A percentile compares a stretch with the other conserved stretches of the same genome.
Conservation (phyloP, 805 yeast genomes). For the Monosporozyma aerobia region DNA sequence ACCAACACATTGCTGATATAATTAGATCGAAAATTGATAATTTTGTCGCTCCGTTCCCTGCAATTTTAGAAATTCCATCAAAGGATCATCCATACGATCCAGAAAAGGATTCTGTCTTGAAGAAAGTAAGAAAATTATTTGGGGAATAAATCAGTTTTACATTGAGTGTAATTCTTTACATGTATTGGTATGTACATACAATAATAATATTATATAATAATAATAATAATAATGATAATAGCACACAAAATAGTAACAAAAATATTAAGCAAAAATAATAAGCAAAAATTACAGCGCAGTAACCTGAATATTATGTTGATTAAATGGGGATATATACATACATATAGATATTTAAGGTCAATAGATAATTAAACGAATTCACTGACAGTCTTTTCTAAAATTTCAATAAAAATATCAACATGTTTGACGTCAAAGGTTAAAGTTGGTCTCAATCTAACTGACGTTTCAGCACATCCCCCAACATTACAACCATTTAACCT, state of each 20-base stretch:
- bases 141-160: conserved; percentile 46
- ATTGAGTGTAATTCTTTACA: background rate
- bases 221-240: too few relatives aligned
- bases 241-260: too few relatives aligned
- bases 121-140: conserved; percentile 88
- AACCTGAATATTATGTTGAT: background rate
- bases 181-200: background rate
- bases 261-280: too few relatives aligned
- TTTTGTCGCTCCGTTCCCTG: conserved; percentile 88
- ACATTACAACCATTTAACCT: conserved; percentile 51
- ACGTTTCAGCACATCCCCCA: conserved; percentile 56
- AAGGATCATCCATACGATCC: conserved; percentile 99
- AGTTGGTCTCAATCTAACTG: conserved; percentile 58
- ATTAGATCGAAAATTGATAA: conserved; percentile 76
- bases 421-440: conserved; percentile 53
- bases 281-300: too few relatives aligned
- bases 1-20: conserved; percentile 89
- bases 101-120: conserved; percentile 89
- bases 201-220: background rate
- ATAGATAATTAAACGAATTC: conserved; percentile 6
- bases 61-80: conserved; percentile 91
- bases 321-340: background rate
- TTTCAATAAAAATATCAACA: conserved; percentile 45
- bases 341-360: conserved; percentile 28
- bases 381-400: conserved; percentile 30